Evolutionary conservation across 371 early-diverging fungal species (phyloP).

Genomic region (Gilbertella persicaria): DNA sequence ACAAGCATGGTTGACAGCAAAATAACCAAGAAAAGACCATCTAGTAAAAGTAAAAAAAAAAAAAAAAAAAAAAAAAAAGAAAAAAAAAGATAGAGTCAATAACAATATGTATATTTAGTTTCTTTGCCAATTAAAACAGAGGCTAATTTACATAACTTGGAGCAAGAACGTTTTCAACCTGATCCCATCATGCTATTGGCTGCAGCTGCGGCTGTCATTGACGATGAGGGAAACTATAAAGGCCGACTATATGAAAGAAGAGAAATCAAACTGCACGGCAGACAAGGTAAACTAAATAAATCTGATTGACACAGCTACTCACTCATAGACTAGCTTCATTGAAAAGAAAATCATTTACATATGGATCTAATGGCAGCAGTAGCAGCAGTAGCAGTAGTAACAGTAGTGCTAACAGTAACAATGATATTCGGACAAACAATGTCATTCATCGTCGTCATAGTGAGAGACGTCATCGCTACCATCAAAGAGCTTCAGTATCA

Average conservation of each 20-base stretch:
- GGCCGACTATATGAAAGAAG: conserved; percentile 25
- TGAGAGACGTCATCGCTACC: conserved; percentile 16
- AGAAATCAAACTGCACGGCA: conserved; percentile 22
- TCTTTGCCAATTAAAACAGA: conserved; percentile 23
- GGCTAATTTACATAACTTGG: conserved; percentile 12
- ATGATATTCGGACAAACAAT: background rate
- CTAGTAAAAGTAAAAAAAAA: conserved; percentile 6
- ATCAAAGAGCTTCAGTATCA: conserved; percentile 15
- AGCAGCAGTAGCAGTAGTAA: background rate
- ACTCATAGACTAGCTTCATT: conserved; percentile 2
- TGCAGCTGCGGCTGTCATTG: conserved; percentile 47
- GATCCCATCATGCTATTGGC: conserved; percentile 55
- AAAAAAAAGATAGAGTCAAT: background rate
- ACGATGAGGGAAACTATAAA: conserved; percentile 29
- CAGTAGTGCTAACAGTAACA: background rate
- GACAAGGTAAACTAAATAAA: conserved; percentile 21
- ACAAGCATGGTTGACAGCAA: background rate
- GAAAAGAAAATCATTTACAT: conserved; percentile 21
- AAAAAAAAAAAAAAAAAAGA: background rate
- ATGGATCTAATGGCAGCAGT: conserved; percentile 6
- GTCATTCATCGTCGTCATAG: conserved; percentile 10
- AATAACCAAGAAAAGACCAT: conserved; percentile 5
- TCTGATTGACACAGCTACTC: too few relatives aligned
- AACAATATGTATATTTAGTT: conserved; percentile 5
- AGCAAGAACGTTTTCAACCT: conserved; percentile 20